Base-by-base conservation (phyloP, 23 red algal genomes). In the Rhodosorus marinus region DNA sequence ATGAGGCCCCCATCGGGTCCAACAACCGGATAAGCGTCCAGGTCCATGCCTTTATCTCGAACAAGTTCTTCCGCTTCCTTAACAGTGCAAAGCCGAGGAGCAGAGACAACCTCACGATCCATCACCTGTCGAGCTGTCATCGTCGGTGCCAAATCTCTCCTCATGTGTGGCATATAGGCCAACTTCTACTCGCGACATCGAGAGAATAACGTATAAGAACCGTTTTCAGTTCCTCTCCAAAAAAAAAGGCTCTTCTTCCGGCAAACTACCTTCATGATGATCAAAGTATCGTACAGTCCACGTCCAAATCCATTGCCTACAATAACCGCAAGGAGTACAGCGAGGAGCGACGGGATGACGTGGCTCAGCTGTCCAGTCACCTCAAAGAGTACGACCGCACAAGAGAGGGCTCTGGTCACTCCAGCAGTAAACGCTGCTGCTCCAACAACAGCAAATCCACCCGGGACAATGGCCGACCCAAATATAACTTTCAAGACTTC, bases 231-330 rank as follows among this genome's bases (percentile, higher is more conserved):
- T n/a, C n/a, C n/a, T n/a, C n/a, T n/a, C n/a, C n/a, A n/a, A n/a
- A n/a, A n/a, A n/a, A n/a, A n/a, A n/a, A n/a, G n/a, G n/a, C n/a
- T n/a, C n/a, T n/a, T n/a, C n/a, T n/a, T n/a, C n/a, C n/a, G n/a
- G n/a, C n/a, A n/a, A n/a, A n/a, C n/a, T n/a, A n/a, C n/a, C n/a
- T 98, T 98, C 90, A 98, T 98, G 21, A 85, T 73, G 27, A 98
- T 77, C 6, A 98, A 75, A 4, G 90, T 83, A 55, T 98, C 90
- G 58, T 98, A 98, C 22, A 98, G 33, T 24, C 79, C 81, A 2
- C 77, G 79, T 17, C 81, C 86, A 35, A 85, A 81, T 28, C 64
- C 68, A 57, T 98, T 98, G 6, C 72, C 90, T 6, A 86, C 68
- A 68, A 98, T 75, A 32, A 98, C 80, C 6, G 78, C 69, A 27